Evolutionary conservation across 2,329 filamentous ascomycete genomes (phyloP).

Genomic region (Trichoderma sp.): DNA sequence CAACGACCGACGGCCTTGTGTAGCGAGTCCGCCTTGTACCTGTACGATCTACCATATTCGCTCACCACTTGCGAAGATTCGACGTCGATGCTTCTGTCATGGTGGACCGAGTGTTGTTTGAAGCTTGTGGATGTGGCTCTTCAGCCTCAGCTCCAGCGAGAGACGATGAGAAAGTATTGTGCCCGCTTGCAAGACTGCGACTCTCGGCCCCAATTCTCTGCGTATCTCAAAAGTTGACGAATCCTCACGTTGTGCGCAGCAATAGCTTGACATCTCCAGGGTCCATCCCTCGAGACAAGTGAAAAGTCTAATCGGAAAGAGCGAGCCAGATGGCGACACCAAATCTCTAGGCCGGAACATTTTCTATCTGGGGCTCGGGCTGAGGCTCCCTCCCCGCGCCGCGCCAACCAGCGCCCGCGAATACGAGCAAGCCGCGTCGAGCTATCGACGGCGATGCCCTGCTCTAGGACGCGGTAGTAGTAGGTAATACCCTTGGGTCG

Average conservation of each 20-base stretch:
- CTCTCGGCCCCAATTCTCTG: background rate
- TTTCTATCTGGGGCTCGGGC: background rate
- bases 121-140: conserved; percentile 12
- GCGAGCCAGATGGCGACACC: background rate
- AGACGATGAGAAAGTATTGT: background rate
- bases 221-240: background rate
- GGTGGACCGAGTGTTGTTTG: background rate
- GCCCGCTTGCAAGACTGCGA: background rate
- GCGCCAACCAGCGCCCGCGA: conserved; percentile 16
- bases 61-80: background rate
- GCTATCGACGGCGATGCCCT: conserved; percentile 14
- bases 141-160: background rate
- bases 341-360: background rate
- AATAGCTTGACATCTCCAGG: conserved; percentile 20
- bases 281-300: conserved; percentile 19
- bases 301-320: conserved; percentile 2
- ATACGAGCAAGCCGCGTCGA: conserved; percentile 21
- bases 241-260: background rate
- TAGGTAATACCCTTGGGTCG: background rate
- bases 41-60: background rate
- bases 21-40: background rate
- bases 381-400: conserved; percentile 3
- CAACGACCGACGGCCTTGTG: background rate
- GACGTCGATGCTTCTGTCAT: background rate
- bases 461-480: background rate